Evolutionary conservation across 169 alveolate species (phyloP), one percentile per base, ranked within the genome.

Genomic region (Cryptosporidium meleagridis): DNA sequence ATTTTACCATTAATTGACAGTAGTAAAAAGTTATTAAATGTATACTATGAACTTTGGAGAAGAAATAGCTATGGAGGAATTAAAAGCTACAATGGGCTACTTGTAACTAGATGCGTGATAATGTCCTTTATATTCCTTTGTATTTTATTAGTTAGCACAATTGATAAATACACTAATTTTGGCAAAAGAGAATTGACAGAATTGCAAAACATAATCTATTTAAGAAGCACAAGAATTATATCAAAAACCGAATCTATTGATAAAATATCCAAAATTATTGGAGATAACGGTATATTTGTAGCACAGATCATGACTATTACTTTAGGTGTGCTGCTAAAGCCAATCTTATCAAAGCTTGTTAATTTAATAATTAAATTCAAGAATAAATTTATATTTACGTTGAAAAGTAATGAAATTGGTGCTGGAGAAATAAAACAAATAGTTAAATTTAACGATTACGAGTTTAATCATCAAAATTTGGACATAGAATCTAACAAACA

Each of bases 131-230:
- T 41, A 12, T 80, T 21, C 59, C 6, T 80, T 1, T 26, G 65
- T 29, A 45, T 73, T 10, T 23, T 73, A 23, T 52, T 73, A n/a
- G n/a, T 59, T 10, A 73, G 31, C 18, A n/a, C 58, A 55, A 3
- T 73, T n/a, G 71, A 58, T 33, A 73, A 73, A 33, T 73, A 73
- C 33, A 73, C 86, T 1, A 59, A 73, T 73, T 53, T 55, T 33
- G 55, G 58, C 55, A 73, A 73, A 37, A n/a, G 35, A 10, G 35
- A 18, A 35, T 55, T 73, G 4, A 35, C 35, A 16, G 39, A 37
- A 48, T 29, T 73, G 70, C 52, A 52, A 37, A 39, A 55, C 55
- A n/a, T 59, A 14, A 53, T 53, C 33, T 23, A 59, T n/a, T 26
- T 73, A 39, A 35, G 31, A 26, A 33, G 23, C 8, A 52, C 72